Evolutionary conservation across 1,284 basidiomycete genomes (phyloP).

Genomic region (Cryptococcus deneoformans): DNA sequence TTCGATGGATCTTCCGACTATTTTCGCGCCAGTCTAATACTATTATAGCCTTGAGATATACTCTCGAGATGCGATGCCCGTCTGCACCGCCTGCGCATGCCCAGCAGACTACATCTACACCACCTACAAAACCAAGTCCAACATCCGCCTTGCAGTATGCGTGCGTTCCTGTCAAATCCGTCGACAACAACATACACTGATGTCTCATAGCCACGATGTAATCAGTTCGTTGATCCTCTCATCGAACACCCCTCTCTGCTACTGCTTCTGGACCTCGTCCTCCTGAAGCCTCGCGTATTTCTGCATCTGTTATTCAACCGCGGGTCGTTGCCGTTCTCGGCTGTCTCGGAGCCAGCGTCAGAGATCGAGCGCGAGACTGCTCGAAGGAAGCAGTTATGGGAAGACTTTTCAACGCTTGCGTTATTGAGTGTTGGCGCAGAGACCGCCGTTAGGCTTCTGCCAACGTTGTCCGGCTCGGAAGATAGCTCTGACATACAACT

Average conservation of each 20-base stretch:
- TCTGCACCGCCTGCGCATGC: conserved; percentile 74
- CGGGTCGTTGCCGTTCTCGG: conserved; percentile 57
- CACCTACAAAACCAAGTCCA: conserved; percentile 75
- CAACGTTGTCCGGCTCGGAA: not conserved
- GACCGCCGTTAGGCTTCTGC: conserved; percentile 16
- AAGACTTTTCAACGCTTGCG: conserved; percentile 10
- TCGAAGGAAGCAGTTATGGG: not conserved
- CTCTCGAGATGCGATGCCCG: conserved; percentile 58
- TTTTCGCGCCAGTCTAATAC: no score
- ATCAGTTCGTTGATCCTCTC: conserved; percentile 78
- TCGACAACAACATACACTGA: not conserved
- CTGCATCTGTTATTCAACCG: conserved; percentile 87
- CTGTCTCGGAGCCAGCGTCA: conserved; percentile 1
- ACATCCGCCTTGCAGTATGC: conserved; percentile 79
- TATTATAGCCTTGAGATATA: no score
- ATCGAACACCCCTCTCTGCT: conserved; percentile 80
- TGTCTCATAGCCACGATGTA: conserved; percentile 57
- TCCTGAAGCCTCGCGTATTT: conserved; percentile 82
- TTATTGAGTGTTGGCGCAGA: conserved; percentile 28
- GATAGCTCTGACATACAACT: no score
- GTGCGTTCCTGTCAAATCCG: conserved; percentile 40
- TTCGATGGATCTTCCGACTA: no score
- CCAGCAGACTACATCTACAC: conserved; percentile 73
- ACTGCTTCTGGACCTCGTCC: conserved; percentile 76
- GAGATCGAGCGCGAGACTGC: not conserved